Evolutionary conservation across 2,329 filamentous ascomycete species (phyloP).

Genomic region (Nemania sp.): DNA sequence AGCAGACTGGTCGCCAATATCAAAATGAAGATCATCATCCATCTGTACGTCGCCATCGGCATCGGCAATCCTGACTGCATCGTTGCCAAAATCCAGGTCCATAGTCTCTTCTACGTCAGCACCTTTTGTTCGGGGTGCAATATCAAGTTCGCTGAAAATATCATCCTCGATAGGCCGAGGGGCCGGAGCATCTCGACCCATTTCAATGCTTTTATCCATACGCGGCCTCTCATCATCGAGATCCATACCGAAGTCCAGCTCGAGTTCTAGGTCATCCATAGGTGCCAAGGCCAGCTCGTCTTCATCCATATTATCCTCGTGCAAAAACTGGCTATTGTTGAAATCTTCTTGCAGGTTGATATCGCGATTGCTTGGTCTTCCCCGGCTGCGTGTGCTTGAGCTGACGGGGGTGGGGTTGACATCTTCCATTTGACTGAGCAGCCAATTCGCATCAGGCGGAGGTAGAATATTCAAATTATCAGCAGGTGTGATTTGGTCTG

Average conservation of each 20-base stretch:
- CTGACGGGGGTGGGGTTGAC: conserved; percentile 57
- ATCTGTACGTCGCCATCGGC: conserved; percentile 67
- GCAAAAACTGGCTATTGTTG: conserved; percentile 78
- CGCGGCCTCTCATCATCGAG: conserved; percentile 68
- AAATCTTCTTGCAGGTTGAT: conserved; percentile 72
- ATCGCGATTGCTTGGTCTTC: conserved; percentile 57
- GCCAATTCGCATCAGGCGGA: conserved; percentile 83
- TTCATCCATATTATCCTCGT: conserved; percentile 63
- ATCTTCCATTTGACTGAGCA: conserved; percentile 75
- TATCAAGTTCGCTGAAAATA: conserved; percentile 66
- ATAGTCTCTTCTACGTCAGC: conserved; percentile 59
- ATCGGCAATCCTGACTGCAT: conserved; percentile 62
- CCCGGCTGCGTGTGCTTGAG: conserved; percentile 57
- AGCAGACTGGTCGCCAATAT: conserved; percentile 62
- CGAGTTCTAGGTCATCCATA: conserved; percentile 70
- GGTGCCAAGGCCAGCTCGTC: conserved; percentile 59
- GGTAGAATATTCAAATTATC: conserved; percentile 78
- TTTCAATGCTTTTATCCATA: conserved; percentile 73
- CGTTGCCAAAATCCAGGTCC: conserved; percentile 57
- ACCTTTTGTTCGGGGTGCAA: conserved; percentile 60
- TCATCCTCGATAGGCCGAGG: conserved; percentile 70
- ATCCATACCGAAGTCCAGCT: conserved; percentile 75
- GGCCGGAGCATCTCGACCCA: conserved; percentile 81
- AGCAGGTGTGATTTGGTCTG: conserved; percentile 89
- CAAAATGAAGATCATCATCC: conserved; percentile 67